Base-by-base conservation (phyloP, 2,329 filamentous ascomycete species). In the Fusarium verticillioides region DNA sequence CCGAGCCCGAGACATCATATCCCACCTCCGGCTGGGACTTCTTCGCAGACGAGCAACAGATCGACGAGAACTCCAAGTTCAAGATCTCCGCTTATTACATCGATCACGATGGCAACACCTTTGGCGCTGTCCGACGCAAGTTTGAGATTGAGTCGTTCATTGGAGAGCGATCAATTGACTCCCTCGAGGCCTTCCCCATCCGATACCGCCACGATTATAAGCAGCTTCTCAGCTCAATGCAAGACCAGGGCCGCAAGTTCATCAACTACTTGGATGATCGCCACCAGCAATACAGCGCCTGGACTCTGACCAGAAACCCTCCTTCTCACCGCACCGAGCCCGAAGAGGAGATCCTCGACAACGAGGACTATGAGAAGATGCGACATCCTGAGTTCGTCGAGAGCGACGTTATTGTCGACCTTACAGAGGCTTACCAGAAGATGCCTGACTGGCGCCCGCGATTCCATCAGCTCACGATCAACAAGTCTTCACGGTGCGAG, bases 351-450 rank as follows among this genome's bases (percentile, higher is more conserved):
- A 81, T 82, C 8, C 75, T 83, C 12, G 63, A 79, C 1, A 74
- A 73, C 12, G 77, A 78, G 43, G 72, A 79, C 21, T 80, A 82
- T 19, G 67, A 77, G 54, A 79, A 79, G 75, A 80, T 80, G 79
- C 81, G 80, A 1, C 82, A 84, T 34, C 81, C 81, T 0, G 82
- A 84, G 68, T 82, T 81, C 21, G 79, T 85, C 5, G 82, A 85
- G 63, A 83, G 82, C 50, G 82, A 85, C 30, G 82, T 85, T n/a
- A 83, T 85, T 12, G 80, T 85, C 7, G 83, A 85, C 42, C 77
- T 85, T n/a, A 78, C 78, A 1, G 82, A 84, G 66, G 83, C 83
- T 0, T 83, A 80, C 60, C 82, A 84, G 70, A 81, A 79, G 71
- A 81, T 81, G 60, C 81, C 81, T 0, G 79, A 80, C 58, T 84